Evolutionary conservation across 2,329 filamentous ascomycete species (phyloP).

Genomic region (Venturia effusa): DNA sequence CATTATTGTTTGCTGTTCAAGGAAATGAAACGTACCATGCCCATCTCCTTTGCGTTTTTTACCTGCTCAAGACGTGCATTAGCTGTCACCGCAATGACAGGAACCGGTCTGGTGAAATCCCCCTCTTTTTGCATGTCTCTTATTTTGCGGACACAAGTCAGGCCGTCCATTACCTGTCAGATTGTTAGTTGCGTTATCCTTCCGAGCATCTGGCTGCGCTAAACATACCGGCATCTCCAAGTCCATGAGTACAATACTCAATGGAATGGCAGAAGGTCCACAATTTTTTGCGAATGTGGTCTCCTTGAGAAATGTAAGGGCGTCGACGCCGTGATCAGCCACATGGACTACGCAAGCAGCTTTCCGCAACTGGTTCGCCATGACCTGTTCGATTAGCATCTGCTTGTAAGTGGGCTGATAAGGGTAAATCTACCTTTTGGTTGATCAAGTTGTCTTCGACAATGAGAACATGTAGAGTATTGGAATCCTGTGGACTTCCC

Average conservation of each 20-base stretch:
- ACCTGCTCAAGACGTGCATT: slow-evolving; percentile 12
- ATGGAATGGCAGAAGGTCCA: background rate
- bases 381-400: background rate
- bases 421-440: background rate
- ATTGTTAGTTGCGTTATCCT: background rate
- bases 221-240: slow-evolving; percentile 9
- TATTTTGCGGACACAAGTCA: slow-evolving; percentile 8
- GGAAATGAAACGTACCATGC: slow-evolving; percentile 5
- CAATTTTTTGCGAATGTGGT: slow-evolving; percentile 6
- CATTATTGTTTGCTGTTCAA: background rate
- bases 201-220: background rate
- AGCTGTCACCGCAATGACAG: slow-evolving; percentile 12
- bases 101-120: slow-evolving; percentile 3
- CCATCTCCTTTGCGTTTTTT: background rate
- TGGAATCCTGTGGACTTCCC: background rate
- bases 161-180: slow-evolving; percentile 10
- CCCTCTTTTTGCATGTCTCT: slow-evolving; percentile 9
- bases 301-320: slow-evolving; percentile 6
- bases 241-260: slow-evolving; percentile 12
- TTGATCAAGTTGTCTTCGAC: slow-evolving; percentile 13
- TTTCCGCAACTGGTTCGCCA: slow-evolving; percentile 9
- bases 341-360: slow-evolving; percentile 7
- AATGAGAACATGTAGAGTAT: slow-evolving; percentile 4
- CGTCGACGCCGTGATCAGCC: slow-evolving; percentile 9
- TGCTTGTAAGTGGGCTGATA: background rate